These are phyloP conservation scores for Sporothrix variecibatus DNA, from an alignment of 2,329 filamentous ascomycete species.

Conservation along the genomic window DNA sequence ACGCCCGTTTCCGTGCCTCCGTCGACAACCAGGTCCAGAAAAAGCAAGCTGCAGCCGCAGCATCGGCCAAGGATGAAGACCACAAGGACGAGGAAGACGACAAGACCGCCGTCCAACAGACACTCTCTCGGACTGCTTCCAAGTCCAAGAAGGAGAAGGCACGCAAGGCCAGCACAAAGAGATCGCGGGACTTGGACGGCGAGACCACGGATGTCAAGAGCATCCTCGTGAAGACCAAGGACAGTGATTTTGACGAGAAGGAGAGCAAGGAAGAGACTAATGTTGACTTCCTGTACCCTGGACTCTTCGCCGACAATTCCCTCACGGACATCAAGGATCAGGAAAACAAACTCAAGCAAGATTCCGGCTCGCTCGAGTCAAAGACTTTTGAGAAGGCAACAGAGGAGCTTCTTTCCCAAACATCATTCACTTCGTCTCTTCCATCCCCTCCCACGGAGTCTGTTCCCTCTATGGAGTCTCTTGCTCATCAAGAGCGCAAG, in stretches of 20 bases:
- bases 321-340: not conserved
- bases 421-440: constrained; percentile 32
- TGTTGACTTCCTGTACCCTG: not conserved
- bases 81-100: not conserved
- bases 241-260: not conserved
- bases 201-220: not conserved
- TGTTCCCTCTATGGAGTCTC: not conserved
- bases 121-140: not conserved
- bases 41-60: not conserved
- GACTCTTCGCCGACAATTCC: not conserved
- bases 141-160: constrained; percentile 48
- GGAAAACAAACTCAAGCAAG: constrained; percentile 12
- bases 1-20: constrained; percentile 53
- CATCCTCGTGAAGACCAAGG: not conserved
- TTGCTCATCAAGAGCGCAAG: not conserved
- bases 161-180: constrained; percentile 30
- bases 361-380: not conserved
- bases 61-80: not conserved
- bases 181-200: not conserved
- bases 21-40: constrained; percentile 37
- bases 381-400: constrained; percentile 37
- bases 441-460: constrained; percentile 32
- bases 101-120: not conserved
- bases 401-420: constrained; percentile 43
- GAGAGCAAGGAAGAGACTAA: constrained; percentile 37